Evolutionary conservation across 2,329 filamentous ascomycete species (phyloP), one percentile per base, ranked within the genome.

Genomic region (Cladosporium sp.): DNA sequence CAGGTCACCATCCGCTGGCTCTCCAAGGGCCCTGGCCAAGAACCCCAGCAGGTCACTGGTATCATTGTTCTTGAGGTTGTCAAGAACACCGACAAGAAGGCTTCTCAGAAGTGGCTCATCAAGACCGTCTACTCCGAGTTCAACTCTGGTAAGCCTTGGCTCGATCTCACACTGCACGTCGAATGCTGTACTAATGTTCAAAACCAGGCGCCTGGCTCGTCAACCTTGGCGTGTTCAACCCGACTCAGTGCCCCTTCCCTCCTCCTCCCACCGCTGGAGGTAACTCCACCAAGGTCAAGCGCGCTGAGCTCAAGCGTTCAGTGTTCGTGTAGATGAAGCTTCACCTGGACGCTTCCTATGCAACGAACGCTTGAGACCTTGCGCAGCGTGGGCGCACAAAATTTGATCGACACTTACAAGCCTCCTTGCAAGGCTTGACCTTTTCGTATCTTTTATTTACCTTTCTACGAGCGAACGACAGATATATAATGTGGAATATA

Each of bases 61-160:
- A 67, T 70, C 62, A 70, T 70, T 58, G 67, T 69, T 12, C 51
- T 68, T 38, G 69, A 72, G 63, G 61, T 63, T 20, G 63, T 61
- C n/a, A 54, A 55, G 40, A 55, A 59, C 58, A 19, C 37, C 40
- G 51, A 59, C 22, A 52, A 45, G 47, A 59, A 59, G 39, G 37
- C 47, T 52, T 58, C 45, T 43, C 61, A 64, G 49, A 63, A 65
- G 25, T 71, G 67, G 66, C 59, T 70, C 42, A 72, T 73, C 62
- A 64, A 68, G 43, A 67, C 65, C 17, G 66, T 72, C 37, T 71
- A 70, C 64, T 68, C 66, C 1, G 70, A 72, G 59, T 72, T 73
- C 65, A 72, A 73, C 65, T 66, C 63, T 55, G 70, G 70, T 43
- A 68, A 66, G 36, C 72, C 19, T 8, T 39, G 19, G 8, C 19